Conservation (phyloP, 2,329 filamentous ascomycete species). For the Verticillium longisporum region DNA sequence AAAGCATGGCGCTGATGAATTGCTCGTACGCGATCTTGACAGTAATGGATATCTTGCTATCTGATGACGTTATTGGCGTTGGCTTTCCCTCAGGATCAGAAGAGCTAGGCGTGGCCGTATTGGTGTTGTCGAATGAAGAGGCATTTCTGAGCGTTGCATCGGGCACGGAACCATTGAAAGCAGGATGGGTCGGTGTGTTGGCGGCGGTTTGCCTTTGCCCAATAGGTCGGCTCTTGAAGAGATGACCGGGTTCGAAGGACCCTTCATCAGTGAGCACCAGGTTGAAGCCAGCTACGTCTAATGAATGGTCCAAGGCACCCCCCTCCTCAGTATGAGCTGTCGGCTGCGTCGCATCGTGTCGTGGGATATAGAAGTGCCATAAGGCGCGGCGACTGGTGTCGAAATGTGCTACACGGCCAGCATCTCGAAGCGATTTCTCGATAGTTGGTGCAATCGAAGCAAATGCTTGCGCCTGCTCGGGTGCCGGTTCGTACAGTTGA, state of each 20-base stretch:
- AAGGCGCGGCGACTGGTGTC: constrained; percentile 42
- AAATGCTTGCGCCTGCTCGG: constrained; percentile 35
- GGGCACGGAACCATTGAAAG: constrained; percentile 30
- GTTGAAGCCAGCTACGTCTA: constrained; percentile 36
- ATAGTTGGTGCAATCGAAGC: constrained; percentile 41
- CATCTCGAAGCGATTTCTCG: constrained; percentile 41
- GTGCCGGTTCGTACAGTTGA: constrained; percentile 45
- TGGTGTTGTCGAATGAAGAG: constrained; percentile 15
- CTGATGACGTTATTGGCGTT: constrained; percentile 9
- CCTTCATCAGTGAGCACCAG: constrained; percentile 42
- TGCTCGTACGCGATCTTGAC: constrained; percentile 44
- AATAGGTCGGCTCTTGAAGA: constrained; percentile 36
- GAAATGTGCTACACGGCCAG: constrained; percentile 47
- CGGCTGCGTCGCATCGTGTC: constrained; percentile 26
- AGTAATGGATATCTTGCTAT: constrained; percentile 15
- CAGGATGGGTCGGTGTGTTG: constrained; percentile 39
- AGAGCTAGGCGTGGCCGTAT: constrained; percentile 16
- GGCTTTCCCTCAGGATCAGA: constrained; percentile 9
- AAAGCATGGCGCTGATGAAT: constrained; percentile 45
- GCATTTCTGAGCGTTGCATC: constrained; percentile 28
- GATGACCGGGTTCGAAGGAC: constrained; percentile 38
- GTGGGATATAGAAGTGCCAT: constrained; percentile 47
- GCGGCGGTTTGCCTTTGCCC: constrained; percentile 13
- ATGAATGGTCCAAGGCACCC: constrained; percentile 25
- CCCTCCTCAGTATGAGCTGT: constrained; percentile 12